These are phyloP conservation scores for Lippia alba DNA, from an alignment of 305 asterid genomes.

Conservation along the genomic window DNA sequence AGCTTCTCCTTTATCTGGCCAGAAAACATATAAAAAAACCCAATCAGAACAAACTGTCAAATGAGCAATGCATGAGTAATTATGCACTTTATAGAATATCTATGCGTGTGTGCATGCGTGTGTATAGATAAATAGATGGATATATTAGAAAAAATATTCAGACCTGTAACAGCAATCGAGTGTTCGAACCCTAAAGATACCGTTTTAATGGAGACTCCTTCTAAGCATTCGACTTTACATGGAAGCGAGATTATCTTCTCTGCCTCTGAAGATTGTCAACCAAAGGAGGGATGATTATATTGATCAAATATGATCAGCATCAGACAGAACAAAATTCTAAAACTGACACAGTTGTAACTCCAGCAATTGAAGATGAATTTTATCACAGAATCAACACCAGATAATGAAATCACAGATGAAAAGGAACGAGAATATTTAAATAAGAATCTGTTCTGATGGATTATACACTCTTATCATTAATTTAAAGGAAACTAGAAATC, in stretches of 20 bases:
- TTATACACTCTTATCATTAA: background rate
- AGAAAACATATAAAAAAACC: slow-evolving; percentile 18
- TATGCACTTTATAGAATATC: slow-evolving; percentile 2
- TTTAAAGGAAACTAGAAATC: slow-evolving; percentile 9
- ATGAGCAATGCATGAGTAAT: slow-evolving; percentile 23
- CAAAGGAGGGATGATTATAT: slow-evolving; percentile 15
- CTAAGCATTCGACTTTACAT: slow-evolving; percentile 76
- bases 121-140: no score
- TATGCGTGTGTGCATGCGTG: background rate
- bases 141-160: slow-evolving; percentile 18
- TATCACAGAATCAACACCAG: slow-evolving; percentile 6
- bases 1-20: slow-evolving; percentile 81
- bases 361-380: slow-evolving; percentile 8
- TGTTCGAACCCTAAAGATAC: slow-evolving; percentile 86
- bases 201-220: slow-evolving; percentile 60
- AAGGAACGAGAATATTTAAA: background rate
- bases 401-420: background rate
- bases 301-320: background rate
- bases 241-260: slow-evolving; percentile 64
- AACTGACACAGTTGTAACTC: background rate
- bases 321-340: background rate
- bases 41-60: slow-evolving; percentile 24
- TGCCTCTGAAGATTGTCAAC: slow-evolving; percentile 67
- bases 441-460: background rate
- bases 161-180: slow-evolving; percentile 95